Evolutionary conservation across 805 yeast species (phyloP).

Genomic region (Pichia phayaonensis): DNA sequence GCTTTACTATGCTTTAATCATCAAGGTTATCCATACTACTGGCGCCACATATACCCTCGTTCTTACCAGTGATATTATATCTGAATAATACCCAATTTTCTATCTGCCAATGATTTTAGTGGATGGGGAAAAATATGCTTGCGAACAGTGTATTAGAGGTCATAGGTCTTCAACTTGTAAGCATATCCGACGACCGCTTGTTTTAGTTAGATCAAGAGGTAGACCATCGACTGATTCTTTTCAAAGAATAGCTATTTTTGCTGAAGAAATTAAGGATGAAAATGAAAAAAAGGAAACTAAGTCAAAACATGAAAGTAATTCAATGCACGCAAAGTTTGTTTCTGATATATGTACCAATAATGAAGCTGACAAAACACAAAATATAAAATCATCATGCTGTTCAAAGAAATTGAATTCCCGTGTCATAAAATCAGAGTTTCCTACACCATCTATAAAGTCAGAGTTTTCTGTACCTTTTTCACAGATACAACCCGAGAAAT

Average conservation of each 20-base stretch:
- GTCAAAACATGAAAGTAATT: not conserved
- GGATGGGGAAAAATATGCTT: constrained; percentile 74
- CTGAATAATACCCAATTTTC: not conserved
- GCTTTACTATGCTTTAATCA: not conserved
- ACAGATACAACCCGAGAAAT: not conserved
- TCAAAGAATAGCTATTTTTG: constrained; percentile 54
- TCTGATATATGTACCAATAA: not conserved
- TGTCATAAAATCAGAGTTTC: not conserved
- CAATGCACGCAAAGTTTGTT: constrained; percentile 1
- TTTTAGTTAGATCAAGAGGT: constrained; percentile 86
- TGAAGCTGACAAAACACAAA: not conserved
- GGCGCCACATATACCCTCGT: not conserved
- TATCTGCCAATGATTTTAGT: constrained; percentile 46
- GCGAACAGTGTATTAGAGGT: constrained; percentile 84
- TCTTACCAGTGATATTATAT: not conserved
- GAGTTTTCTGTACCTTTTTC: not conserved
- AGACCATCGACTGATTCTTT: constrained; percentile 60
- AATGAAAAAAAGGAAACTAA: constrained; percentile 2
- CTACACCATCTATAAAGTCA: not conserved
- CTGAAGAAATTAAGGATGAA: constrained; percentile 27
- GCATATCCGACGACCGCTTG: constrained; percentile 71
- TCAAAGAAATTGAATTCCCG: not conserved
- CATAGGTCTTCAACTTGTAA: constrained; percentile 84
- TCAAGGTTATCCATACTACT: not conserved
- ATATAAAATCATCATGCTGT: not conserved